Evolutionary conservation across 768 basidiomycete species (phyloP).

Genomic region (Sporobolomyces roseus): DNA sequence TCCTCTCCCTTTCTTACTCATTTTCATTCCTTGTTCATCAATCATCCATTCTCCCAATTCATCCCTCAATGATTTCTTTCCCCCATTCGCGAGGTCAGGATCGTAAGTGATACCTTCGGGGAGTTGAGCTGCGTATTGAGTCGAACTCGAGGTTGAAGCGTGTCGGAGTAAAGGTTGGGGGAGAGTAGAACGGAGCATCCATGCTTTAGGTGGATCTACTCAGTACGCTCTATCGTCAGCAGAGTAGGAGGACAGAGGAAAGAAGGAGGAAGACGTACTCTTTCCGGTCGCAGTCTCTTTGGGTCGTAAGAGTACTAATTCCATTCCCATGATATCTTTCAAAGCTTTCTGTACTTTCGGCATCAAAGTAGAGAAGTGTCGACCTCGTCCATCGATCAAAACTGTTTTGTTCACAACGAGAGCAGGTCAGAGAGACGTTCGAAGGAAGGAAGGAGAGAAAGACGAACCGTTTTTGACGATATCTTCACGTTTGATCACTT

Average conservation of each 20-base stretch:
- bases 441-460: background rate
- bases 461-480: conserved; percentile 72
- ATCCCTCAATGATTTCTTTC: background rate
- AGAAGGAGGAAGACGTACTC: conserved; percentile 18
- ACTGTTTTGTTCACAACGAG: conserved; percentile 48
- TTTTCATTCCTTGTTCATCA: conserved; percentile 53
- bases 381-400: conserved; percentile 53
- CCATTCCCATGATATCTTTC: conserved; percentile 69
- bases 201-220: conserved; percentile 66
- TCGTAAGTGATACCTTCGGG: background rate
- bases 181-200: conserved; percentile 73
- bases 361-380: conserved; percentile 66
- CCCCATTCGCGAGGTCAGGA: background rate
- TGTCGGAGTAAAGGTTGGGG: conserved; percentile 49
- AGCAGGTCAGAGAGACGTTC: background rate
- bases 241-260: background rate
- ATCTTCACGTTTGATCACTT: conserved; percentile 70
- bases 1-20: conserved; percentile 44
- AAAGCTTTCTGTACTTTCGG: conserved; percentile 63
- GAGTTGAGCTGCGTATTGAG: background rate
- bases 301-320: conserved; percentile 71
- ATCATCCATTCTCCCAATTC: conserved; percentile 51
- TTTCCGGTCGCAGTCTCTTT: conserved; percentile 49
- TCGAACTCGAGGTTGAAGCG: conserved; percentile 35
- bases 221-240: background rate